Evolutionary conservation across 1,139 yeast species (phyloP), one percentile per base, ranked within the genome.

Genomic region (Nakaseomyces kungkrabaensis): DNA sequence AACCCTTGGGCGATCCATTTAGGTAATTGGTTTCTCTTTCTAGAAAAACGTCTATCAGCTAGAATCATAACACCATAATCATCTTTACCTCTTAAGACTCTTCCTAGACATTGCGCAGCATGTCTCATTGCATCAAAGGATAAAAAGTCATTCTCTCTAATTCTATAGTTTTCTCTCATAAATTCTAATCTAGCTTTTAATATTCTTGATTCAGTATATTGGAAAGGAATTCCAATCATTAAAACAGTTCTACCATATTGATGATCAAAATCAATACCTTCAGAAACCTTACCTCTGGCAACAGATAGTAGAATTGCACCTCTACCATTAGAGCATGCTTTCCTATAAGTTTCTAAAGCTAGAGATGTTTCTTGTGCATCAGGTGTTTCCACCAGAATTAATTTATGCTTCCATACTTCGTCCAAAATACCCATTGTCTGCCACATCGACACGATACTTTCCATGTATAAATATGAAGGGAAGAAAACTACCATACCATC

Each of bases 61-160:
- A 92, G 71, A 47, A 92, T 97, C 99, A 92, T 92, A 60, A 94
- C 86, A 53, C 99, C 99, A 66, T 94, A 92, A 70, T 92, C 99
- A 65, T 92, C 97, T 65, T 92, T 92, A 56, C 99, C 98, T 71
- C 99, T 80, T 57, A 92, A 72, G 49, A 92, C 98, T 64, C 99
- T 79, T 11, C 99, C 99, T 61, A 92, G 70, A 70, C 99, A 92
- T 69, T 92, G 99, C 0, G 99, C 98, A 3, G 98, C 99, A 72
- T 92, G 99, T 64, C 99, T 80, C 98, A 92, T 94, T 33, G 99
- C 99, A 69, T 92, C 99, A 75, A 92, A 92, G 25, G 97, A 89
- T 44, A 92, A 68, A 63, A 92, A 92, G 61, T 94, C 98, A 63
- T 88, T 90, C 62, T 92, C 98, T 55, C 88, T 76, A 49, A 92